Evolutionary conservation across 163 green algal genomes (phyloP).

Genomic region (Prototheca stagnorum): DNA sequence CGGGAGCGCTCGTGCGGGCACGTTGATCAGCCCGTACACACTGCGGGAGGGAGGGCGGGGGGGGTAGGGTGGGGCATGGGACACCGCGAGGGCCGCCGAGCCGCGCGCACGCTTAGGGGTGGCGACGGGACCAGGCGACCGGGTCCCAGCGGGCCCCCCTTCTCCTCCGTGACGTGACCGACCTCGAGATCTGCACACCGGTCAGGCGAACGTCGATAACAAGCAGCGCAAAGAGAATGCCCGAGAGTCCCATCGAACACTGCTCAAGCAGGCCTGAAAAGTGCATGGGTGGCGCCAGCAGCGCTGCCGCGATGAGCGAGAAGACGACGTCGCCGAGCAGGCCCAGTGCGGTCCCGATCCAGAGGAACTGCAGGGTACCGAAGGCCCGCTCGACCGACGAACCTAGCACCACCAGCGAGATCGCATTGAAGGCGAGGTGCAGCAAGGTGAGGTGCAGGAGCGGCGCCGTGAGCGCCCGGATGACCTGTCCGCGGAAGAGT

Average conservation of each 20-base stretch:
- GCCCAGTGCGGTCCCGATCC: slow-evolving; percentile 18
- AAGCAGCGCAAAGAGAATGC: slow-evolving; percentile 60
- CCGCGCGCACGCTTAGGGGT: no score
- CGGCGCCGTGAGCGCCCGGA: slow-evolving; percentile 25
- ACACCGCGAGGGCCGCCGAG: no score
- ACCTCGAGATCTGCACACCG: no score
- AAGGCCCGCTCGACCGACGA: slow-evolving; percentile 16
- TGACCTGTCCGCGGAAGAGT: no score
- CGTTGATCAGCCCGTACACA: slow-evolving; percentile 38
- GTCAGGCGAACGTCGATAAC: no score
- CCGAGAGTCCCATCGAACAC: slow-evolving; percentile 52
- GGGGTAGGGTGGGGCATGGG: no score
- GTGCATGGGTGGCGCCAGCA: background rate
- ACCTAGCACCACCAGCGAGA: slow-evolving; percentile 52
- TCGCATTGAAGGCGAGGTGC: slow-evolving; percentile 65
- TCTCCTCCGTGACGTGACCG: no score
- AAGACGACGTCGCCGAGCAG: slow-evolving; percentile 10
- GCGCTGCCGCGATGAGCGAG: background rate
- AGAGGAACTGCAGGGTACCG: slow-evolving; percentile 9
- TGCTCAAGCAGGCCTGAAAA: slow-evolving; percentile 4
- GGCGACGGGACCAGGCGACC: no score
- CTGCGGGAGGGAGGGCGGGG: slow-evolving; percentile 7
- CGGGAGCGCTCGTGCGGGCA: slow-evolving; percentile 33
- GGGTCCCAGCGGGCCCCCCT: no score
- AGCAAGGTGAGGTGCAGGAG: slow-evolving; percentile 45